Conservation (phyloP, 768 basidiomycete species). For the Hericium erinaceus region DNA sequence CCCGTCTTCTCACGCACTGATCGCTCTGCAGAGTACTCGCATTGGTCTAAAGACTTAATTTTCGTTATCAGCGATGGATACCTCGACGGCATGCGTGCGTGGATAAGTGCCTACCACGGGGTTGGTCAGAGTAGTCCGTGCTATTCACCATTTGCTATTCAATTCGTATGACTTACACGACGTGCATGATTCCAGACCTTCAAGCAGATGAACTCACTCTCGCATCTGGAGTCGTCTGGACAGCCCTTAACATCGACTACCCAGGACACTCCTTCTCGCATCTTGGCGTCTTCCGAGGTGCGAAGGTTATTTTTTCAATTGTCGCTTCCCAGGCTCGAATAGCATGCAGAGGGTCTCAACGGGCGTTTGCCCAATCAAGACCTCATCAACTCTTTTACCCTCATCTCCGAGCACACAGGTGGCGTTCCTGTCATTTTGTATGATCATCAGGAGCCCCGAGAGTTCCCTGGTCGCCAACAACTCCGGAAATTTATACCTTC, state of each 20-base stretch:
- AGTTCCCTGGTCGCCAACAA: conserved; percentile 24
- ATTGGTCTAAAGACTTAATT: conserved; percentile 93
- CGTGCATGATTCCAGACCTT: conserved; percentile 39
- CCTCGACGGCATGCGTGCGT: conserved; percentile 88
- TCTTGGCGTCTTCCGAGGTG: conserved; percentile 90
- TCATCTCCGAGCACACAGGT: conserved; percentile 63
- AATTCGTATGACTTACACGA: neutral
- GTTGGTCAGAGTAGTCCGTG: conserved; percentile 51
- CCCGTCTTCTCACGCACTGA: neutral
- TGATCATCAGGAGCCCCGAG: conserved; percentile 53
- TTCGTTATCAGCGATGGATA: conserved; percentile 86
- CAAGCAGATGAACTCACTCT: conserved; percentile 51
- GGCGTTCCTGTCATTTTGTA: conserved; percentile 77
- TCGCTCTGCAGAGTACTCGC: conserved; percentile 52
- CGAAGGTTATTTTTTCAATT: conserved; percentile 15
- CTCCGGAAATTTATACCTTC: conserved; percentile 25
- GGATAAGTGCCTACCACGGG: conserved; percentile 79
- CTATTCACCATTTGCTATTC: neutral
- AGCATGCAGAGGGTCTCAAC: conserved; percentile 76
- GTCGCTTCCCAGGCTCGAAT: neutral
- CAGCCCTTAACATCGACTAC: conserved; percentile 89
- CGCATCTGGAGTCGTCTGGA: conserved; percentile 89
- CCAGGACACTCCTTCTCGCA: conserved; percentile 96
- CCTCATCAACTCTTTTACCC: conserved; percentile 70
- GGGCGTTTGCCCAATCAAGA: conserved; percentile 96